These are phyloP conservation scores for Dipteronia dyeriana DNA, from an alignment of 345 rosid species.

Conservation along the genomic window DNA sequence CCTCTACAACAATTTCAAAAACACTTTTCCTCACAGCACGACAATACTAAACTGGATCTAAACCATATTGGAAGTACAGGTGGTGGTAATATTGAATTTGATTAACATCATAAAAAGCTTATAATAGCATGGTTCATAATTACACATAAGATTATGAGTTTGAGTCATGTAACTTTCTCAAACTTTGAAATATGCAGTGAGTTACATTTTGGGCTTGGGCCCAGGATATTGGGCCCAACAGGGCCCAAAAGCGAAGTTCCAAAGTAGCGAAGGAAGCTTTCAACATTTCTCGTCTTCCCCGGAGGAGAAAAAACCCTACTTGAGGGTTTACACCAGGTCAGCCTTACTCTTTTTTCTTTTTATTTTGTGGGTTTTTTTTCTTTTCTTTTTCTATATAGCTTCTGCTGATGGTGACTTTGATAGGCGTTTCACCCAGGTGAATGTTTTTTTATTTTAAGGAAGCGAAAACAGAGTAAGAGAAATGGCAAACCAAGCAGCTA, in stretches of 20 bases:
- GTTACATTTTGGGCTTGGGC: neutral
- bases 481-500: conserved; percentile 62
- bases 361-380: neutral
- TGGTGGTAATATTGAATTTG: too few relatives aligned
- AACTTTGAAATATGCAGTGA: too few relatives aligned
- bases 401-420: too few relatives aligned
- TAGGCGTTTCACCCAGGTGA: conserved; percentile 5
- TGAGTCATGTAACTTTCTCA: too few relatives aligned
- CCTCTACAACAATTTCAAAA: too few relatives aligned
- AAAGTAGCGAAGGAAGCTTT: too few relatives aligned
- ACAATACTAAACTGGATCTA: too few relatives aligned
- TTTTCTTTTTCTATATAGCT: neutral
- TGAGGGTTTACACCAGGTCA: neutral
- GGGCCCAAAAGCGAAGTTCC: neutral
- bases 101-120: too few relatives aligned
- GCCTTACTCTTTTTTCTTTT: neutral
- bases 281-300: neutral
- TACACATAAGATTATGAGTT: too few relatives aligned
- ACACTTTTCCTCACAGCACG: too few relatives aligned
- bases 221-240: neutral
- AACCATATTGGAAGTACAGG: too few relatives aligned
- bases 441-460: conserved; percentile 11
- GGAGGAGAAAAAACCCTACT: neutral
- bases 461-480: conserved; percentile 2
- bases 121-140: too few relatives aligned